Conservation (phyloP, 2,329 filamentous ascomycete species). For the Fusarium abutilonis region DNA sequence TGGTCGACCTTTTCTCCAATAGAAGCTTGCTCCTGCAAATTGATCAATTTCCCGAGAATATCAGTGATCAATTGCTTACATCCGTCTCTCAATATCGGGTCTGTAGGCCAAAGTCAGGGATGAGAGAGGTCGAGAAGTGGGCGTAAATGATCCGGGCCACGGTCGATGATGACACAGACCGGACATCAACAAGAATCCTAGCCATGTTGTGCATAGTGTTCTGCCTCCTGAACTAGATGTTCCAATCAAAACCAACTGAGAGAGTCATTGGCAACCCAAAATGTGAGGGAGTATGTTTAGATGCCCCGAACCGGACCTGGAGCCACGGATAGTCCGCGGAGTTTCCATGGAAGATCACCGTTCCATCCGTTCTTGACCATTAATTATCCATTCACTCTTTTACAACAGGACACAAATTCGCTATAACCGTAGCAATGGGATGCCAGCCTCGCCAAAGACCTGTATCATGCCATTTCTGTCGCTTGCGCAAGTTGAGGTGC, state of each 20-base stretch:
- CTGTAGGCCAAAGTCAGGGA: constrained; percentile 3
- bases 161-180: background rate
- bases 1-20: background rate
- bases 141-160: constrained; percentile 9
- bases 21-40: constrained; percentile 14
- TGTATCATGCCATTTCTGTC: constrained; percentile 50
- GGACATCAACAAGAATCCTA: constrained; percentile 1
- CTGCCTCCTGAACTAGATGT: constrained; percentile 8
- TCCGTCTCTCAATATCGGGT: constrained; percentile 21
- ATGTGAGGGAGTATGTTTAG: constrained; percentile 1
- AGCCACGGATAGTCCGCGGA: constrained; percentile 41
- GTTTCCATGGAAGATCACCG: constrained; percentile 30
- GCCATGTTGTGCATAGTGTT: constrained; percentile 7
- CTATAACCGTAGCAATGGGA: constrained; percentile 39
- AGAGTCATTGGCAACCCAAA: constrained; percentile 8
- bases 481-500: constrained; percentile 51
- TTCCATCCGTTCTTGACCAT: constrained; percentile 25
- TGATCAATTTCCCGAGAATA: background rate
- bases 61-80: constrained; percentile 23
- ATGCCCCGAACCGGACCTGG: constrained; percentile 13
- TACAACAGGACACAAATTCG: constrained; percentile 7
- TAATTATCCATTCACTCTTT: constrained; percentile 4
- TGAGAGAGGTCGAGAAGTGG: constrained; percentile 9
- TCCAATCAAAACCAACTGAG: background rate
- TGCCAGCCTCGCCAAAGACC: constrained; percentile 50